Conservation (phyloP, 495 filamentous ascomycete species). For the Xylaria telfairii region DNA sequence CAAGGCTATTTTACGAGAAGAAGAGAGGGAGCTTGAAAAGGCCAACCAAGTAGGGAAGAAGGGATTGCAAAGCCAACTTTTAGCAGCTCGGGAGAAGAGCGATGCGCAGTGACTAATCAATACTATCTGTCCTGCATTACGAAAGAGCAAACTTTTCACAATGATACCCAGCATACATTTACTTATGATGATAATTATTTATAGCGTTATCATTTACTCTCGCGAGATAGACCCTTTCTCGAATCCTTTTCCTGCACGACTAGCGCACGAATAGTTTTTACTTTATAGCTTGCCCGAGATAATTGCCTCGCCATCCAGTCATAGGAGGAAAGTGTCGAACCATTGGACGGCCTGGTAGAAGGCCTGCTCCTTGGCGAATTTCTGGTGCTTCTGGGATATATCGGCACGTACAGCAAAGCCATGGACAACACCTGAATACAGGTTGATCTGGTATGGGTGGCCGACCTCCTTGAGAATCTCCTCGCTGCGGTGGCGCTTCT, state of each 20-base stretch:
- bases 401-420: constrained; percentile 82
- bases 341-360: constrained; percentile 80
- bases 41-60: constrained; percentile 80
- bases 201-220: not conserved
- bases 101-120: not conserved
- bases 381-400: constrained; percentile 61
- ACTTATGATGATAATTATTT: constrained; percentile 10
- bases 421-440: constrained; percentile 77
- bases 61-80: constrained; percentile 71
- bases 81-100: constrained; percentile 30
- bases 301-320: constrained; percentile 30
- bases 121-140: not conserved
- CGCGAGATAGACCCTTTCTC: not conserved
- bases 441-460: constrained; percentile 79
- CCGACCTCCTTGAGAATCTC: constrained; percentile 63
- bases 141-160: not conserved
- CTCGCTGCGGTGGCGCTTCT: constrained; percentile 68
- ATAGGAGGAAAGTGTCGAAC: constrained; percentile 66
- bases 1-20: constrained; percentile 72
- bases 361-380: constrained; percentile 85
- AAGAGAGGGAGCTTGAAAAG: constrained; percentile 76
- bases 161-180: not conserved
- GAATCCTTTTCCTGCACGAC: too few species aligned
- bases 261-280: not conserved
- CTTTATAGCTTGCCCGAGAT: constrained; percentile 21